phyloP scores from a whole-genome alignment of 805 yeast genomes.

The Cyberlindnera mycetangii region DNA sequence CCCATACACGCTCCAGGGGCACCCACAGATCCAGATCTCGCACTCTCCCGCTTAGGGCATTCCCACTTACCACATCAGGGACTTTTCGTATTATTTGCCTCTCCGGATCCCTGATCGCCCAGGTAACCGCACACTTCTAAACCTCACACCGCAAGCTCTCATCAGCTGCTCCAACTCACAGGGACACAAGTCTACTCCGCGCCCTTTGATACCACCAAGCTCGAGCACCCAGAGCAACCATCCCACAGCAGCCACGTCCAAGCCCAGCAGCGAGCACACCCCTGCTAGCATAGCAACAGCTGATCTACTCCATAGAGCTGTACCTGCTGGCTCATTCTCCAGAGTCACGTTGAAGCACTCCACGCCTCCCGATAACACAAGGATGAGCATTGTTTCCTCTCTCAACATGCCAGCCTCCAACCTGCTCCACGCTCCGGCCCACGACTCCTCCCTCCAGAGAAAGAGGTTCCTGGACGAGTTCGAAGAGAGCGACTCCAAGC shows the following conservation, averaged over 20 bases:
- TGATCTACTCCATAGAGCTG: neutral
- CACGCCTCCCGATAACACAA: neutral
- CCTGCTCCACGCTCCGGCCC: conserved; percentile 12
- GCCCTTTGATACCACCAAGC: neutral
- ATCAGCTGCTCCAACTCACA: too few relatives aligned
- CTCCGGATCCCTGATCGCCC: conserved; percentile 10
- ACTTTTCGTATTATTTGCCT: conserved; percentile 3
- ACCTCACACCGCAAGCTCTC: neutral
- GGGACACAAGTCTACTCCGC: neutral
- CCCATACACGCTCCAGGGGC: too few relatives aligned
- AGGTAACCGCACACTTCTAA: conserved; percentile 8
- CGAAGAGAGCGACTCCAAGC: conserved; percentile 27
- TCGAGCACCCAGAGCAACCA: neutral
- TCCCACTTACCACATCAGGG: conserved; percentile 1
- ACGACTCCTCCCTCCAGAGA: conserved; percentile 15
- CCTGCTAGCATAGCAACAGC: neutral
- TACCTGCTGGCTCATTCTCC: too few relatives aligned
- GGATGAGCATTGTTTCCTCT: conserved; percentile 16
- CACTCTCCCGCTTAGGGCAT: conserved; percentile 5
- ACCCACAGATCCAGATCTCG: neutral
- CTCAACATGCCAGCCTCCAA: conserved; percentile 12
- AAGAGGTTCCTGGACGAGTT: conserved; percentile 27
- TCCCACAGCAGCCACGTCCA: neutral
- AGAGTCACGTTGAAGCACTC: neutral
- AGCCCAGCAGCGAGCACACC: neutral